Conservation (phyloP, 257 asterid species). For the Cruciata laevipes region DNA sequence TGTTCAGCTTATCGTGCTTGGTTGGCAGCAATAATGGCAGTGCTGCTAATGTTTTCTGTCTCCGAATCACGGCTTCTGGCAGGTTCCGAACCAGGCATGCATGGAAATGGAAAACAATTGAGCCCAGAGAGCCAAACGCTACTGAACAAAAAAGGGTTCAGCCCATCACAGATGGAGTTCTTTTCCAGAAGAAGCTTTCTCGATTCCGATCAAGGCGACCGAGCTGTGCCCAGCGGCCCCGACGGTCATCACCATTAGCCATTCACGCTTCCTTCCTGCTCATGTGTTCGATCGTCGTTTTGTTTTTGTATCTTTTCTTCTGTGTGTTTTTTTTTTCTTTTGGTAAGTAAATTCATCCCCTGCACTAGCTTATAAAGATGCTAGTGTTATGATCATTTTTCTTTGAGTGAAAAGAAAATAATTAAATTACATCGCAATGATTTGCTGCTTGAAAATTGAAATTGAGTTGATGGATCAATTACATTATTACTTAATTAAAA, state of each 20-base stretch:
- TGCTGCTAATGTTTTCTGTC: constrained; percentile 4
- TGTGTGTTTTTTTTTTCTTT: neutral
- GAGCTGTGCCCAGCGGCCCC: constrained; percentile 40
- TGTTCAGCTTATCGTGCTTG: constrained; percentile 10
- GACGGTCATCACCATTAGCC: constrained; percentile 37
- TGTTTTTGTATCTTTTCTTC: neutral
- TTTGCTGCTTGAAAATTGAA: too few species aligned
- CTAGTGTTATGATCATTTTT: neutral
- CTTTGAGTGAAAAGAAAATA: neutral
- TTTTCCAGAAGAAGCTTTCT: constrained; percentile 32
- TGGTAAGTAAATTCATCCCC: too few species aligned
- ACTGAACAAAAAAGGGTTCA: constrained; percentile 28
- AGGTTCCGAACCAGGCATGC: neutral
- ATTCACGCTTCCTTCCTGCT: too few species aligned
- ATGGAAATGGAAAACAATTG: neutral
- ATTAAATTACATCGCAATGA: too few species aligned
- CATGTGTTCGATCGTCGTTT: neutral
- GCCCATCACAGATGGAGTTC: constrained; percentile 18
- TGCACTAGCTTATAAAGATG: neutral
- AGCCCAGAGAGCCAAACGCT: constrained; percentile 14
- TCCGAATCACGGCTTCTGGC: constrained; percentile 20
- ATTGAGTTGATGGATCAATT: too few species aligned
- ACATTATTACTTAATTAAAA: too few species aligned
- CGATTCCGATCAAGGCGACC: constrained; percentile 12
- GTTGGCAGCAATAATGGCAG: constrained; percentile 9